These are phyloP conservation scores for Arachnomyces sp. DNA, from an alignment of 2,329 filamentous ascomycete genomes.

Conservation along the genomic window DNA sequence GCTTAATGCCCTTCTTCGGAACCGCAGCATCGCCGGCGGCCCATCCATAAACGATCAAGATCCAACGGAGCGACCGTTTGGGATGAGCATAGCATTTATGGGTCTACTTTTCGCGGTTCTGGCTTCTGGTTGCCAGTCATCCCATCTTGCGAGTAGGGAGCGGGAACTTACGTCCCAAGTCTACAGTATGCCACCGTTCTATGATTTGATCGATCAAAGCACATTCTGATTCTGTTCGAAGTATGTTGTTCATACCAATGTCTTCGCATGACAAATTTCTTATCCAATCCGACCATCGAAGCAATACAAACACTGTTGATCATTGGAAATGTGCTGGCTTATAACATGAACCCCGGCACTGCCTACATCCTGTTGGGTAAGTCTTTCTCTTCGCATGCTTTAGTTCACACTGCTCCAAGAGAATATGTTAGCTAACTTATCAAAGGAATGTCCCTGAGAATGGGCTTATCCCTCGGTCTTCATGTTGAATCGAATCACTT, in stretches of 20 bases:
- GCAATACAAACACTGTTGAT: conserved; percentile 55
- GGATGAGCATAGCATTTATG: conserved; percentile 50
- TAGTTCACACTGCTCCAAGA: not conserved
- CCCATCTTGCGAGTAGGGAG: conserved; percentile 49
- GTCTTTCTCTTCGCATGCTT: conserved; percentile 6
- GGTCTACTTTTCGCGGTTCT: conserved; percentile 54
- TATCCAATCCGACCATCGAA: conserved; percentile 53
- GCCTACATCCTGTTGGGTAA: conserved; percentile 51
- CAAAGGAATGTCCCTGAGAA: conserved; percentile 49
- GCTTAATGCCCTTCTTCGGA: conserved; percentile 46
- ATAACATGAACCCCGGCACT: conserved; percentile 58
- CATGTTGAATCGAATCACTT: conserved; percentile 51
- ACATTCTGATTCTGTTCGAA: conserved; percentile 13
- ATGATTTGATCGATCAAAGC: not conserved
- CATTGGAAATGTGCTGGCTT: conserved; percentile 54
- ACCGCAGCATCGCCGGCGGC: conserved; percentile 37
- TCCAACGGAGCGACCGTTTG: conserved; percentile 48
- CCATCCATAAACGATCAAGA: conserved; percentile 37
- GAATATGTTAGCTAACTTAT: not conserved
- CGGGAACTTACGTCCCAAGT: conserved; percentile 56
- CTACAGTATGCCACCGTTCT: conserved; percentile 39
- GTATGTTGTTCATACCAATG: conserved; percentile 59
- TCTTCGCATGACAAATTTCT: conserved; percentile 54
- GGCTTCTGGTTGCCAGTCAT: conserved; percentile 56
- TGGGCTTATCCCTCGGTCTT: conserved; percentile 52